phyloP scores from a whole-genome alignment of 352 stramenopile genomes.

The Paralagenidium karlingii region DNA sequence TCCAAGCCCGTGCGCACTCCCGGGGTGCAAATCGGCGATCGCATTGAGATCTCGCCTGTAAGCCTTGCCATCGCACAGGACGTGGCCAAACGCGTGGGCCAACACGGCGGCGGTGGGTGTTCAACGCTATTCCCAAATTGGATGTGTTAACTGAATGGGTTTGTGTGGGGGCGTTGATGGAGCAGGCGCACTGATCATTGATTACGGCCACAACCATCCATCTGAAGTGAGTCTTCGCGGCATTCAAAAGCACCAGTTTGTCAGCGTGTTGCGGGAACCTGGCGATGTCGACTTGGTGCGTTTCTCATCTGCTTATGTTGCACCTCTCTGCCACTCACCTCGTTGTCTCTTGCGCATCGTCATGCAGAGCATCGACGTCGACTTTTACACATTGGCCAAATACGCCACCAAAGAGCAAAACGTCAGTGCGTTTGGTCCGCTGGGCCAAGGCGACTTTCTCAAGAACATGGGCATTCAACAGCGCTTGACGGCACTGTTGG shows the following conservation, averaged over 20 bases:
- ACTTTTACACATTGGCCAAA: conserved; percentile 74
- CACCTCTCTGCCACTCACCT: conserved; percentile 42
- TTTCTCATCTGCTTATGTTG: conserved; percentile 1
- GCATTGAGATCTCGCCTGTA: conserved; percentile 91
- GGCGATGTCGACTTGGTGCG: conserved; percentile 85
- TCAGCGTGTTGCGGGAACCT: conserved; percentile 85
- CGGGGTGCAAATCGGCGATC: conserved; percentile 60
- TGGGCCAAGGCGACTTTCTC: conserved; percentile 88
- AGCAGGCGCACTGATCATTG: conserved; percentile 86
- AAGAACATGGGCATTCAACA: conserved; percentile 93
- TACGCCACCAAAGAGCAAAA: conserved; percentile 39
- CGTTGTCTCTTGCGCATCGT: conserved; percentile 20
- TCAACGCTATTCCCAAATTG: background rate
- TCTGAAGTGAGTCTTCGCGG: conserved; percentile 85
- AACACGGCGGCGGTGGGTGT: conserved; percentile 48
- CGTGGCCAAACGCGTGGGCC: conserved; percentile 79
- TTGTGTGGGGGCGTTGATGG: no score
- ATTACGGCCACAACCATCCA: conserved; percentile 91
- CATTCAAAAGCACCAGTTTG: conserved; percentile 91
- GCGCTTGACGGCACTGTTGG: conserved; percentile 81
- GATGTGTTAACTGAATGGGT: background rate
- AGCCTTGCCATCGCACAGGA: conserved; percentile 87
- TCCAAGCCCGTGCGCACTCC: conserved; percentile 26
- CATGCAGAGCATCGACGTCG: conserved; percentile 65
- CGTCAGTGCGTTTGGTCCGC: conserved; percentile 74